Conservation (phyloP, 2,329 filamentous ascomycete species). For the Ophiostoma sp. region DNA sequence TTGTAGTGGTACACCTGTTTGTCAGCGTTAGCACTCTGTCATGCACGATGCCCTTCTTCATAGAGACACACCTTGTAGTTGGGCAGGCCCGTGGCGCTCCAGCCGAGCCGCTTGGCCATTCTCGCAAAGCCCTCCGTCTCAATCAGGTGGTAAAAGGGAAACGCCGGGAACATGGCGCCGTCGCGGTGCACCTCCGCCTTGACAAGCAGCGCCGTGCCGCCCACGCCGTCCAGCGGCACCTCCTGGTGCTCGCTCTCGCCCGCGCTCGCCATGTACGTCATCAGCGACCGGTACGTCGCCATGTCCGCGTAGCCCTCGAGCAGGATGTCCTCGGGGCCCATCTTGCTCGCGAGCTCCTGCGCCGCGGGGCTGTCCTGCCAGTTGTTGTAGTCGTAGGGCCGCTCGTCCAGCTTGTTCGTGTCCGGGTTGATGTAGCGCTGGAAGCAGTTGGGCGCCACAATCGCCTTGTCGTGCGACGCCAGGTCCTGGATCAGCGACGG, state of each 20-base stretch:
- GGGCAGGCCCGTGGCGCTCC: conserved; percentile 79
- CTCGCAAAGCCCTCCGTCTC: conserved; percentile 98
- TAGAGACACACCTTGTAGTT: conserved; percentile 77
- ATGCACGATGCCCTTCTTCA: conserved; percentile 9
- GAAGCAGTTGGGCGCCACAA: conserved; percentile 94
- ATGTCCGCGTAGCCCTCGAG: conserved; percentile 91
- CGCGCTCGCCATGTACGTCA: conserved; percentile 71
- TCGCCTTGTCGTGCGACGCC: conserved; percentile 77
- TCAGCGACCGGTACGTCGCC: conserved; percentile 83
- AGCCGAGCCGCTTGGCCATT: conserved; percentile 87
- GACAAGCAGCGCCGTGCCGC: conserved; percentile 85
- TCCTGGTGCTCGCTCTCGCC: conserved; percentile 55
- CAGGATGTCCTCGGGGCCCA: conserved; percentile 88
- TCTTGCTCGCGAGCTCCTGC: conserved; percentile 65
- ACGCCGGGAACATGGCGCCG: conserved; percentile 96
- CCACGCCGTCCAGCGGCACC: conserved; percentile 83
- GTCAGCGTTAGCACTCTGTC: not conserved
- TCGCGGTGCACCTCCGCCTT: conserved; percentile 96
- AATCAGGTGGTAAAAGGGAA: conserved; percentile 92
- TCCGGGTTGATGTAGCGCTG: conserved; percentile 72
- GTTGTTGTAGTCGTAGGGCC: conserved; percentile 95
- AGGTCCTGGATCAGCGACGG: conserved; percentile 83
- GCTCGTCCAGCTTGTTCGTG: conserved; percentile 64
- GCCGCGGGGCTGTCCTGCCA: conserved; percentile 89
- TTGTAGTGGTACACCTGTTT: conserved; percentile 81